phyloP scores from a whole-genome alignment of 805 yeast genomes.

The Metschnikowia gelsemii region DNA sequence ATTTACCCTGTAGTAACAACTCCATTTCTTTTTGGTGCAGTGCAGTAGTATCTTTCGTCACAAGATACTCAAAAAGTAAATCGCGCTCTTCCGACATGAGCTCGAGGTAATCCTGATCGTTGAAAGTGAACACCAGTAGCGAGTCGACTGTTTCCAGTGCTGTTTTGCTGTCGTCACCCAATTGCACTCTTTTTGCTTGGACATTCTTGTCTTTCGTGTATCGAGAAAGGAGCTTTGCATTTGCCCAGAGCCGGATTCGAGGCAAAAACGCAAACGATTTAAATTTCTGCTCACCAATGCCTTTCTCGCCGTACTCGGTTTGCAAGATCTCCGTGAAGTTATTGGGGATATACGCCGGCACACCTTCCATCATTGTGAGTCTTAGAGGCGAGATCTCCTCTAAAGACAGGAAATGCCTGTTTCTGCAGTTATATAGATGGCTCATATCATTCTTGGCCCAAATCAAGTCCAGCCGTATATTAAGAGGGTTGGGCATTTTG shows the following conservation, averaged over 20 bases:
- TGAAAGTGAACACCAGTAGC: constrained; percentile 20
- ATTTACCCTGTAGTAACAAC: constrained; percentile 7
- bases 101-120: constrained; percentile 27
- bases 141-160: constrained; percentile 5
- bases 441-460: constrained; percentile 27
- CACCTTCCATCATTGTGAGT: constrained; percentile 47
- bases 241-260: constrained; percentile 19
- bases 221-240: constrained; percentile 15
- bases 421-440: constrained; percentile 38
- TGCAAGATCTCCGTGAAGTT: constrained; percentile 39
- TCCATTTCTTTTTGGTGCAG: constrained; percentile 31
- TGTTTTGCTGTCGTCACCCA: constrained; percentile 3
- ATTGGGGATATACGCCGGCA: constrained; percentile 55
- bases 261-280: constrained; percentile 8
- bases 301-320: constrained; percentile 45
- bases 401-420: constrained; percentile 34
- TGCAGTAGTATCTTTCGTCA: constrained; percentile 25
- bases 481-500: too few relatives aligned
- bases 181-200: constrained; percentile 20
- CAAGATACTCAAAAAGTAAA: constrained; percentile 28
- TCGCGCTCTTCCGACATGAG: constrained; percentile 25
- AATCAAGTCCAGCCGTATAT: too few relatives aligned
- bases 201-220: constrained; percentile 24
- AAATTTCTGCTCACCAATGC: constrained; percentile 6
- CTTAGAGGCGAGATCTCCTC: constrained; percentile 43